Conservation (phyloP, 2,329 filamentous ascomycete species). For the Penicillium digitatum region DNA sequence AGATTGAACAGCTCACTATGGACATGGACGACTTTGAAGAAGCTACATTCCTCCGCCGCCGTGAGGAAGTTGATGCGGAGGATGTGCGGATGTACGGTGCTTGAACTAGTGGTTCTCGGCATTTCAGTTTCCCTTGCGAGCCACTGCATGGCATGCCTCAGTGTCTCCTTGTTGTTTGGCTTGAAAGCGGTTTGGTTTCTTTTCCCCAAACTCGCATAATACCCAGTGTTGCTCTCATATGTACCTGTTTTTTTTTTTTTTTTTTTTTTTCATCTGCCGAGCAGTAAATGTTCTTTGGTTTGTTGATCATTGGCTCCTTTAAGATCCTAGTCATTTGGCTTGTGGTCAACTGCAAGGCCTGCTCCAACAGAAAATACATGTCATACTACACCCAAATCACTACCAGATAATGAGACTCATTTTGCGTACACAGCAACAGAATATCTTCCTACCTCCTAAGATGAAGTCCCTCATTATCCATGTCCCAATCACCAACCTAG, state of each 20-base stretch:
- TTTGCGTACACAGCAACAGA: not conserved
- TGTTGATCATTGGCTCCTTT: not conserved
- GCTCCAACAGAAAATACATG: too few relatives aligned
- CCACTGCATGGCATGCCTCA: not conserved
- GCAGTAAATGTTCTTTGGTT: not conserved
- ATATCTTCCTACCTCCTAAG: not conserved
- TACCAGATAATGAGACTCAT: not conserved
- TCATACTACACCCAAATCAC: too few relatives aligned
- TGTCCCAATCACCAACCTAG: not conserved
- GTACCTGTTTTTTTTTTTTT: not conserved
- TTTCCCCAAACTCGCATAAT: not conserved
- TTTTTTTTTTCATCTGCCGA: not conserved
- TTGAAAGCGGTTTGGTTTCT: not conserved
- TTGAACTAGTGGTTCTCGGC: constrained; percentile 10
- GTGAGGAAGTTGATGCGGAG: constrained; percentile 22
- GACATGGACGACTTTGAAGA: constrained; percentile 33
- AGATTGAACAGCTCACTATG: constrained; percentile 20
- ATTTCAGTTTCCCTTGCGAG: not conserved
- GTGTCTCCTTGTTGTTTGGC: not conserved
- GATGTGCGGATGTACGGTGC: constrained; percentile 35
- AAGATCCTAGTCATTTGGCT: not conserved
- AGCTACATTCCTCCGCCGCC: constrained; percentile 2
- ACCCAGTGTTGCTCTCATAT: not conserved
- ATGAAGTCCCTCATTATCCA: not conserved
- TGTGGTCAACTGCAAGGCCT: not conserved